Evolutionary conservation across 164 flowering plant species (phyloP).

Genomic region (Brasenia schreberi): DNA sequence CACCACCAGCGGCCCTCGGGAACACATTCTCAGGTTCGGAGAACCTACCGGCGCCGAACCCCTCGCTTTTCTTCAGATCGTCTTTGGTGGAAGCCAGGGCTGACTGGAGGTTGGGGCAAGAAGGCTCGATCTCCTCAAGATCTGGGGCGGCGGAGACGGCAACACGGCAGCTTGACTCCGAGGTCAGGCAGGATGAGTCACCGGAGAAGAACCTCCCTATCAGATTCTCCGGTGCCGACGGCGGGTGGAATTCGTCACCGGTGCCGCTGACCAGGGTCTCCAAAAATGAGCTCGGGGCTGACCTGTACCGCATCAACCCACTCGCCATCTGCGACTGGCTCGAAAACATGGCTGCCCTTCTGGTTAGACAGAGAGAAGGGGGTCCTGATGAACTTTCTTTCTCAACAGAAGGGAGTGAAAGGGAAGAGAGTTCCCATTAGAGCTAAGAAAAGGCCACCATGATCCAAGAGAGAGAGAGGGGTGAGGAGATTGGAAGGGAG

Average conservation of each 20-base stretch:
- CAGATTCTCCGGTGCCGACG: slow-evolving; percentile 7
- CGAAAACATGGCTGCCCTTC: not conserved
- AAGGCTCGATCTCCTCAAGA: not conserved
- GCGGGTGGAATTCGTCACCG: slow-evolving; percentile 7
- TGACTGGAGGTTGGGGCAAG: not conserved
- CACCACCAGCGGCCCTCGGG: not conserved
- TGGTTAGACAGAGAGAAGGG: not conserved
- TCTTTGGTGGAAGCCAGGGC: not conserved
- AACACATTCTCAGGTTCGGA: not conserved
- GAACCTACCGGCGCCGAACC: not conserved
- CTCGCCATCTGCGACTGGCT: slow-evolving; percentile 1
- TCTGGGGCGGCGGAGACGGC: not conserved
- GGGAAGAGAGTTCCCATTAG: not conserved
- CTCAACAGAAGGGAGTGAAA: not conserved
- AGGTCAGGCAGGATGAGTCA: slow-evolving; percentile 22
- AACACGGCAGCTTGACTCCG: slow-evolving; percentile 25
- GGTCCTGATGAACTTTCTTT: too few relatives aligned
- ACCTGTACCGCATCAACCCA: slow-evolving; percentile 40
- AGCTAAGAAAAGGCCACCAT: not conserved
- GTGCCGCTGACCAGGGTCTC: slow-evolving; percentile 36
- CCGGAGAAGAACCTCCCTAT: slow-evolving; percentile 23
- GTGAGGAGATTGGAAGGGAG: too few relatives aligned
- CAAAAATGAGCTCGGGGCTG: slow-evolving; percentile 47
- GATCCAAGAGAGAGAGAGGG: not conserved
- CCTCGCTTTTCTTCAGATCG: not conserved